Percentiles rank a stretch among this genome's conserved stretches.
These are phyloP conservation scores for Erythrophleum fordii DNA, from an alignment of 306 rosid species.

Conservation along the genomic window DNA sequence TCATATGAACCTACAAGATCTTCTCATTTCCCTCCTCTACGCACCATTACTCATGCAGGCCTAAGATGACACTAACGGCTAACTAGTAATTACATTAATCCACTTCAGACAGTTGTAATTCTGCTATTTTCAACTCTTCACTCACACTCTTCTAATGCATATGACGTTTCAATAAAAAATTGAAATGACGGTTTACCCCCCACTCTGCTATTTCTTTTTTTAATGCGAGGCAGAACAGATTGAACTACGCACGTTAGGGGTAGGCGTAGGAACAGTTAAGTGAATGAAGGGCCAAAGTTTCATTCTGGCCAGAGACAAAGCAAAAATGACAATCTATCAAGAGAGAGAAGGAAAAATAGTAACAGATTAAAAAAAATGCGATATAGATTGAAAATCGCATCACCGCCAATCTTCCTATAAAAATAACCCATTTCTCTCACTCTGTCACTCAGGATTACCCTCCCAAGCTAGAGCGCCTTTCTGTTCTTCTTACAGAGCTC, in stretches of 20 bases:
- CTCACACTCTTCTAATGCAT: background rate
- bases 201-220: background rate
- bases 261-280: background rate
- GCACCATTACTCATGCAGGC: background rate
- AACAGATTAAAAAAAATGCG: slow-evolving; percentile 8
- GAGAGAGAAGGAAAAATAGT: background rate
- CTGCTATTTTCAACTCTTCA: background rate
- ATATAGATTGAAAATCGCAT: slow-evolving; percentile 26
- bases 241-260: background rate
- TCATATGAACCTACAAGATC: background rate
- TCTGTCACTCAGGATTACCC: slow-evolving; percentile 24
- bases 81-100: background rate
- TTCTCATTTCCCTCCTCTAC: background rate
- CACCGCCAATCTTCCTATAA: slow-evolving; percentile 62
- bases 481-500: slow-evolving; percentile 39
- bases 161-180: background rate
- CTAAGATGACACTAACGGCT: background rate
- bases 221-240: slow-evolving; percentile 23
- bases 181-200: background rate
- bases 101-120: background rate
- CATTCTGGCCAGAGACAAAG: background rate
- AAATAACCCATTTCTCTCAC: slow-evolving; percentile 40
- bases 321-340: slow-evolving; percentile 6
- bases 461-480: slow-evolving; percentile 34
- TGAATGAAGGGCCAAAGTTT: background rate